Conservation (phyloP, 495 filamentous ascomycete genomes). For the Xylaria grammica region DNA sequence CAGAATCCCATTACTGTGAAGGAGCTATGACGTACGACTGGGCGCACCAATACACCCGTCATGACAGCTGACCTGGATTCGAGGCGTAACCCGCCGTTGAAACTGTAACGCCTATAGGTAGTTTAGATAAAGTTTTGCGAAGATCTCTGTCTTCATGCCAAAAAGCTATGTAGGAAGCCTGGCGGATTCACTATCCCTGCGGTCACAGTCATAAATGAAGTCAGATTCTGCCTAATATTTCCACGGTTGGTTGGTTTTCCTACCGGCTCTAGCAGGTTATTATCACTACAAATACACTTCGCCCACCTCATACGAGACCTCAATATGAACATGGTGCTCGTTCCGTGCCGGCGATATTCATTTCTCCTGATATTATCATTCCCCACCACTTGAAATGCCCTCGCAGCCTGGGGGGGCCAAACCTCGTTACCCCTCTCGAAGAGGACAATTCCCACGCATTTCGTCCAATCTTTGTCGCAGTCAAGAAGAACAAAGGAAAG, state of each 20-base stretch:
- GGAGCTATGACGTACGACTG: slow-evolving; percentile 6
- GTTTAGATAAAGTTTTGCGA: background rate
- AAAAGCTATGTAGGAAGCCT: background rate
- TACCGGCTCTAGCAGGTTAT: slow-evolving; percentile 2
- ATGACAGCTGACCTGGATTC: slow-evolving; percentile 3
- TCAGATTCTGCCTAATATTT: slow-evolving; percentile 4
- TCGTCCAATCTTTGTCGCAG: background rate
- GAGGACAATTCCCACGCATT: background rate
- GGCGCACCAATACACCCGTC: background rate
- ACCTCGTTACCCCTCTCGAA: slow-evolving; percentile 21
- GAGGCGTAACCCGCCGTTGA: slow-evolving; percentile 9
- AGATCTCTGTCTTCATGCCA: background rate
- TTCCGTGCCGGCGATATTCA: slow-evolving; percentile 1
- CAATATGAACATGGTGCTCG: background rate
- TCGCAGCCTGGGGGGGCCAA: background rate
- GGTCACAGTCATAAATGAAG: slow-evolving; percentile 13
- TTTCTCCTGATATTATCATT: slow-evolving; percentile 25
- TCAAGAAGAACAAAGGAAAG: slow-evolving; percentile 4
- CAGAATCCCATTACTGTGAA: background rate
- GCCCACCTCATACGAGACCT: slow-evolving; percentile 4
- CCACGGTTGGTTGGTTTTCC: background rate
- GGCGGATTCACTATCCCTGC: background rate
- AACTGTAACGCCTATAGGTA: background rate
- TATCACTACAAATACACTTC: slow-evolving; percentile 24
- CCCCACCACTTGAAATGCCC: slow-evolving; percentile 25